Evolutionary conservation across 164 flowering plant species (phyloP), one percentile per base, ranked within the genome.

Genomic region (Taxillus chinensis): DNA sequence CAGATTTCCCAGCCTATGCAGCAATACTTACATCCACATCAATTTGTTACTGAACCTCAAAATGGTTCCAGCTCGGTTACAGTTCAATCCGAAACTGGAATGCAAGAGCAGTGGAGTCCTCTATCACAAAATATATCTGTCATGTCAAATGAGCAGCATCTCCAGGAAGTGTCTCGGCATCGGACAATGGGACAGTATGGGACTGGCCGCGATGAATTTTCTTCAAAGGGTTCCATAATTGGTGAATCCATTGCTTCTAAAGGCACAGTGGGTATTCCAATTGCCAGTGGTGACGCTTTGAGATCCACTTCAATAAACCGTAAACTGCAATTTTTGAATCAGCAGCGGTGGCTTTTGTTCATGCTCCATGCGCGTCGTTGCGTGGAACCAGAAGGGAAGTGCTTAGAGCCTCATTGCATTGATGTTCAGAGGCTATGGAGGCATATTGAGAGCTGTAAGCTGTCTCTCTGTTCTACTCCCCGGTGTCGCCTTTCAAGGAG

Each of bases 291-390:
- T 40, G 62, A 73, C 15, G 53, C 71, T 59, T 65, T 68, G 62
- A 76, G 68, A 62, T 71, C 77, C 54, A 72, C 41, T 45, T 73
- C 77, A 64, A 45, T 66, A 14, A 70, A 64, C 51, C 82, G 62
- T 45, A 87, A 81, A 41, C 55, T 60, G 57, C 72, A 79, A 37
- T 82, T 41, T 57, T 57, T 13, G 56, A 77, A 85, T 66, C 95
- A 86, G 61, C 79, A 60, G 65, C 81, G 75, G 61, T 95, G 96
- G 96, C 75, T 91, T 60, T 75, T 89, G 62, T 83, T 87, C 60
- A 62, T 95, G 72, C 56, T 64, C n/a, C 99, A 95, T 82, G 96
- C 97, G 64, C 87, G 92, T 52, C 61, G 68, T 14, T 95, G 99
- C 78, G 10, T 66, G 48, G 82, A 84, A 37, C 86, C 89, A 17